phyloP scores from a whole-genome alignment of 306 rosid genomes.

The Canavalia gladiata region DNA sequence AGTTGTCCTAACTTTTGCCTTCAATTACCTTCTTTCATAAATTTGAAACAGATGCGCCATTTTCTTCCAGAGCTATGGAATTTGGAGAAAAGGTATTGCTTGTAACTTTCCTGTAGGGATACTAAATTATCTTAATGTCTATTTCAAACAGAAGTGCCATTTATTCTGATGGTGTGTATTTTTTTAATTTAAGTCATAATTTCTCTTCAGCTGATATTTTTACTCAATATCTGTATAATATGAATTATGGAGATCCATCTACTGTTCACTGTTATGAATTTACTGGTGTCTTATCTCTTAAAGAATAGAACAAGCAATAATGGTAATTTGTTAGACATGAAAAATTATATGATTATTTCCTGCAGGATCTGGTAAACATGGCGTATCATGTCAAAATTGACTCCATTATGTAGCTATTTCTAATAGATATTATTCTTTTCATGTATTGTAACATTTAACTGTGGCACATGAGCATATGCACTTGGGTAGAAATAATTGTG shows the following conservation, averaged over 20 bases:
- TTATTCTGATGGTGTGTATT: neutral
- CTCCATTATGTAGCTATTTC: neutral
- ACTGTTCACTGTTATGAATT: neutral
- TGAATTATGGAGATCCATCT: conserved; percentile 2
- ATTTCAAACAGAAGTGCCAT: no score
- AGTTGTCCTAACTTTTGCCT: conserved; percentile 34
- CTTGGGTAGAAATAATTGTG: neutral
- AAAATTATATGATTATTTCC: conserved; percentile 16
- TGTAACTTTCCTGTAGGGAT: conserved; percentile 28
- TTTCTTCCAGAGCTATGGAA: conserved; percentile 89
- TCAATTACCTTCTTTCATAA: conserved; percentile 35
- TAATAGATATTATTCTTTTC: neutral
- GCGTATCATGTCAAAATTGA: conserved; percentile 14
- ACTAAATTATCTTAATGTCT: conserved; percentile 28
- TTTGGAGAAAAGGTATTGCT: conserved; percentile 79
- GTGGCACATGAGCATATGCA: neutral
- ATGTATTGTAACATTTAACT: neutral
- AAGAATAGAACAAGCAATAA: neutral
- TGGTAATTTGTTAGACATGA: conserved; percentile 23
- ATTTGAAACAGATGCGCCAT: conserved; percentile 70
- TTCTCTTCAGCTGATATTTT: conserved; percentile 25
- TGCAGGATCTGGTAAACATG: neutral
- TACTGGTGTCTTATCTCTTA: neutral
- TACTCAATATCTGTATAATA: conserved; percentile 24
- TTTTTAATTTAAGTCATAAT: neutral